These are phyloP conservation scores for Tetrapyrgos nigripes DNA, from an alignment of 1,284 basidiomycete genomes.

Conservation along the genomic window DNA sequence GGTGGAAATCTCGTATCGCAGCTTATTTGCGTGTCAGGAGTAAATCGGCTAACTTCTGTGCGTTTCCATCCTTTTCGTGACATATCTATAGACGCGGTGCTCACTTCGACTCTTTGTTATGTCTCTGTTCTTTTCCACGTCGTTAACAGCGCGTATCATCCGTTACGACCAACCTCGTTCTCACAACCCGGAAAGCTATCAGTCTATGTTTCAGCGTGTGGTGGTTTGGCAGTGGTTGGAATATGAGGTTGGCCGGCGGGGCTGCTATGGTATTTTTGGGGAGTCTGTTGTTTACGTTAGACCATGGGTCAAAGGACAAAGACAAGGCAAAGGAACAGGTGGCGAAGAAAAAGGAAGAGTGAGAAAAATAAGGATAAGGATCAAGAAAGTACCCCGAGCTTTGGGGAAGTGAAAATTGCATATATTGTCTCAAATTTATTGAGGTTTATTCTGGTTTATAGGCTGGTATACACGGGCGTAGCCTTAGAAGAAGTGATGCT, in stretches of 20 bases:
- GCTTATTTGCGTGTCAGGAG: slow-evolving; percentile 86
- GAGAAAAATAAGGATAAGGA: not conserved
- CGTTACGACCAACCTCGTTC: slow-evolving; percentile 74
- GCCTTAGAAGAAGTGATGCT: too few species aligned
- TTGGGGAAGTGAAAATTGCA: too few species aligned
- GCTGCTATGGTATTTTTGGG: slow-evolving; percentile 73
- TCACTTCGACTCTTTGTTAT: not conserved
- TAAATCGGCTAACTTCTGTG: slow-evolving; percentile 83
- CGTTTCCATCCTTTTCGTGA: slow-evolving; percentile 31
- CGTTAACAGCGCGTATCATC: slow-evolving; percentile 67
- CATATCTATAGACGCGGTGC: not conserved
- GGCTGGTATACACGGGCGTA: too few species aligned
- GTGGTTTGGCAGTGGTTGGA: slow-evolving; percentile 78
- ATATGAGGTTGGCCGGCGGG: slow-evolving; percentile 61
- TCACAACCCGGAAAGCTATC: slow-evolving; percentile 74
- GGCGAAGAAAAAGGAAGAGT: slow-evolving; percentile 1
- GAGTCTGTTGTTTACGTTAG: slow-evolving; percentile 57
- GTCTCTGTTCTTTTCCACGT: not conserved
- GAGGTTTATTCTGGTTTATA: too few species aligned
- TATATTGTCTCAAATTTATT: too few species aligned
- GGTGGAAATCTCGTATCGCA: slow-evolving; percentile 79
- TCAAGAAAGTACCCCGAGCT: too few species aligned
- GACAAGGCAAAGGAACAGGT: not conserved
- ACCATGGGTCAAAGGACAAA: not conserved
- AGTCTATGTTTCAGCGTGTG: slow-evolving; percentile 78